Evolutionary conservation across 495 filamentous ascomycete genomes (phyloP).

Genomic region (Baudoinia panamericana): DNA sequence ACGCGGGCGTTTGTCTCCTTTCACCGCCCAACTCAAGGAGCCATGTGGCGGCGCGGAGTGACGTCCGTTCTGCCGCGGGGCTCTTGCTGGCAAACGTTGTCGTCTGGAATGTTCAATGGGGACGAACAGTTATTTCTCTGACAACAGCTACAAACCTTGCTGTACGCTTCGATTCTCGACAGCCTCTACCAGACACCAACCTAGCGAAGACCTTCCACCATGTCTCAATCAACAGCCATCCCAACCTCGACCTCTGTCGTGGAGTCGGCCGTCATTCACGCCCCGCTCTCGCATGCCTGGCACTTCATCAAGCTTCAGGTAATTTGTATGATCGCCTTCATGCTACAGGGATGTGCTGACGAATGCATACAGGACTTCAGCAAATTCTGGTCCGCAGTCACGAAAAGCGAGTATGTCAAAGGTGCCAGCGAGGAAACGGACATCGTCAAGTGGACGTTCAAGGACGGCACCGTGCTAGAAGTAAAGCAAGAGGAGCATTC

Average conservation of each 20-base stretch:
- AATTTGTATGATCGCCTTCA: too few species aligned
- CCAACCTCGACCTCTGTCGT: constrained; percentile 50
- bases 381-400: constrained; percentile 46
- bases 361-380: constrained; percentile 47
- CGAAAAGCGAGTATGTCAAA: constrained; percentile 44
- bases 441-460: constrained; percentile 50
- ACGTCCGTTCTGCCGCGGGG: too few species aligned
- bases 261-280: constrained; percentile 52
- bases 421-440: constrained; percentile 48
- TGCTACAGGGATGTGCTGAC: constrained; percentile 21
- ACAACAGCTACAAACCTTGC: too few species aligned
- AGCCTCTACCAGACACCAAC: too few species aligned
- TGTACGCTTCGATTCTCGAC: too few species aligned
- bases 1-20: too few species aligned
- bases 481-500: constrained; percentile 58
- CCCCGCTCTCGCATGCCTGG: constrained; percentile 49
- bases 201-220: constrained; percentile 15
- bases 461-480: constrained; percentile 48
- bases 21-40: too few species aligned
- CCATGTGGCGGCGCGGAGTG: too few species aligned
- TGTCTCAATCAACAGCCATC: constrained; percentile 32
- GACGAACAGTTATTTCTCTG: too few species aligned
- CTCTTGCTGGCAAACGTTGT: too few species aligned
- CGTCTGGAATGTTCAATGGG: too few species aligned
- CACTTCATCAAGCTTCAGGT: constrained; percentile 54